Conservation (phyloP, 2,329 filamentous ascomycete genomes). For the Colletotrichum viniferum region DNA sequence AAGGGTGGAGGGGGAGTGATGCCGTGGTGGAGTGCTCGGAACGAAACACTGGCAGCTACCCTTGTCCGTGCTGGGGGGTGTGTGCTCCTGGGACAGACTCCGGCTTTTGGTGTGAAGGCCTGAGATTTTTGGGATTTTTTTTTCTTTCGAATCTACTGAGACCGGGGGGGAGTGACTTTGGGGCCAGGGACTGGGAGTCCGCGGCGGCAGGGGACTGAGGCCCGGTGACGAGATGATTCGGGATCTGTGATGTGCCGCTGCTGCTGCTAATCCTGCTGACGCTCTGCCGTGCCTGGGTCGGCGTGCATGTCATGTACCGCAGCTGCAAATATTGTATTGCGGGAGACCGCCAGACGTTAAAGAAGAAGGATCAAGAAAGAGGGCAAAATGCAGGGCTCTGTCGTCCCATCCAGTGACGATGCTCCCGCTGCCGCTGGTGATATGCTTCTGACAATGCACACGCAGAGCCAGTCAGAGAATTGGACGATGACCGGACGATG, state of each 20-base stretch:
- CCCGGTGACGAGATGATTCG: slow-evolving; percentile 19
- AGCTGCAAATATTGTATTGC: neutral
- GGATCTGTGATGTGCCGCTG: slow-evolving; percentile 3
- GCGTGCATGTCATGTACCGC: neutral
- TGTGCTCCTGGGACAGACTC: slow-evolving; percentile 15
- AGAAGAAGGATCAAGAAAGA: neutral
- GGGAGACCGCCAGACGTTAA: neutral
- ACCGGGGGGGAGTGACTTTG: neutral
- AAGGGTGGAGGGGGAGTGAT: slow-evolving; percentile 12
- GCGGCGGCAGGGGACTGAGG: slow-evolving; percentile 16
- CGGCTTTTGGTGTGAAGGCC: neutral
- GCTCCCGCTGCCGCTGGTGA: slow-evolving; percentile 2
- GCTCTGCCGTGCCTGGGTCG: neutral
- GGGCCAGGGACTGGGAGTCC: slow-evolving; percentile 8
- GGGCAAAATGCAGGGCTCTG: slow-evolving; percentile 4
- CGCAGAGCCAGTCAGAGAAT: slow-evolving; percentile 1
- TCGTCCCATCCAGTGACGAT: slow-evolving; percentile 9
- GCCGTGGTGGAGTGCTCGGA: slow-evolving; percentile 19
- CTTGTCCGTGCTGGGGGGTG: slow-evolving; percentile 21
- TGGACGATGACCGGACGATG: slow-evolving; percentile 8
- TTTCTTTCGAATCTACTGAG: neutral
- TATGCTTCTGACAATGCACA: slow-evolving; percentile 13
- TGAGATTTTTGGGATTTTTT: neutral
- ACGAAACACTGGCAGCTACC: slow-evolving; percentile 23
- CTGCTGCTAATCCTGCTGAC: neutral